phyloP scores from a whole-genome alignment of 306 rosid genomes.

The Lagenaria siceraria region DNA sequence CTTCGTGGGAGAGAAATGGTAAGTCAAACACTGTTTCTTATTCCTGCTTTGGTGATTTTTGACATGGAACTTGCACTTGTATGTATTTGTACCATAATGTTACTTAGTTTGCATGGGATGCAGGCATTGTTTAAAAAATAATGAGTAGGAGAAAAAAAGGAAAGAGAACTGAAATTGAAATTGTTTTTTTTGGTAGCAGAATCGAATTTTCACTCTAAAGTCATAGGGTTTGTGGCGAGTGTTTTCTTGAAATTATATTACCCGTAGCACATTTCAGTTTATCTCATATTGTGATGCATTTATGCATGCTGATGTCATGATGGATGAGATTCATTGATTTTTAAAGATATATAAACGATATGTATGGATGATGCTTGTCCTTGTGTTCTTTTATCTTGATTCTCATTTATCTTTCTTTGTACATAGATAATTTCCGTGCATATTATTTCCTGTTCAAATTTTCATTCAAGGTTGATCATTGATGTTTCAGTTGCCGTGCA shows the following conservation, averaged over 20 bases:
- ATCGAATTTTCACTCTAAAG: background rate
- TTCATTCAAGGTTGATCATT: background rate
- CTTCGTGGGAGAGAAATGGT: slow-evolving; percentile 66
- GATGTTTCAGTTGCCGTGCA: background rate
- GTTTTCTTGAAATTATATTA: background rate
- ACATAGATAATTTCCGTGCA: background rate
- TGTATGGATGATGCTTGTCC: background rate
- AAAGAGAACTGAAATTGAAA: background rate
- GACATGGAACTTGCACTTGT: background rate
- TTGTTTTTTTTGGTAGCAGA: background rate
- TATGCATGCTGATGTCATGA: background rate
- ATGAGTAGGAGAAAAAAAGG: background rate
- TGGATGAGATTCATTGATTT: background rate
- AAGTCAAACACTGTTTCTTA: slow-evolving; percentile 15
- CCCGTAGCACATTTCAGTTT: background rate
- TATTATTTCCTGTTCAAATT: background rate
- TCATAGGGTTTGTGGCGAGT: background rate
- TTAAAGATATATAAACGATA: background rate
- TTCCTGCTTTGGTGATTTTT: background rate
- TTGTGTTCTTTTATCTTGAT: background rate
- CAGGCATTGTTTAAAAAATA: background rate
- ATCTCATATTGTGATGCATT: background rate
- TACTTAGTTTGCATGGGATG: background rate
- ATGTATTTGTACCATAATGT: background rate
- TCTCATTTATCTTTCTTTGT: background rate